Percentiles rank a stretch among this genome's conserved stretches.
Evolutionary conservation across 345 rosid genomes (phyloP).

Genomic region (Melastoma malabathricum): DNA sequence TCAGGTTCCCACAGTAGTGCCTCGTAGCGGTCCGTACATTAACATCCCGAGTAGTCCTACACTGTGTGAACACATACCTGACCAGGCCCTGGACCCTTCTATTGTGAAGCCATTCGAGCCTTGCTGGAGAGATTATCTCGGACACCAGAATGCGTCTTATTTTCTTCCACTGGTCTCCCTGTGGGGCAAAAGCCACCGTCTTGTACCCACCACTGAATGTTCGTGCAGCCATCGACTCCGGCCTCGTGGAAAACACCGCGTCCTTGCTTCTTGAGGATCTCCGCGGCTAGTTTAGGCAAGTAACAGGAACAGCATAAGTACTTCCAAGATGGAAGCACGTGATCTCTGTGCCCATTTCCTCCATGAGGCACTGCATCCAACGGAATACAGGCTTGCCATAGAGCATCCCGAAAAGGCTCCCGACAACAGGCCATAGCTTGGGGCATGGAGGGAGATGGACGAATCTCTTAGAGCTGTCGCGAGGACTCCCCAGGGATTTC

Average conservation of each 20-base stretch:
- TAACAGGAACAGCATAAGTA: conserved; percentile 1
- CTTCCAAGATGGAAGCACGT: conserved; percentile 27
- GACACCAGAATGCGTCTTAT: conserved; percentile 11
- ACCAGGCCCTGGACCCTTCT: conserved; percentile 11
- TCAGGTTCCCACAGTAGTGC: conserved; percentile 35
- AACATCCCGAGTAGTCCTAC: conserved; percentile 8
- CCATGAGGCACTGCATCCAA: conserved; percentile 16
- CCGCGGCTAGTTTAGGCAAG: conserved; percentile 11
- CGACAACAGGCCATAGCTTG: conserved; percentile 25
- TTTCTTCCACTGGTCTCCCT: conserved; percentile 11
- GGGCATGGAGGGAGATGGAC: conserved; percentile 7
- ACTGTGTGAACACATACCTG: conserved; percentile 6
- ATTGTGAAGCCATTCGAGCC: conserved; percentile 3
- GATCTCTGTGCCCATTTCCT: conserved; percentile 15
- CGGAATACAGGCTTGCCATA: conserved; percentile 12
- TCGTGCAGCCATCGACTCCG: conserved; percentile 1
- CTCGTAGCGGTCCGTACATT: conserved; percentile 18
- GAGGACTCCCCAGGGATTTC: neutral
- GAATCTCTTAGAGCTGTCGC: too few species aligned
- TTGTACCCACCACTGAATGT: conserved; percentile 13
- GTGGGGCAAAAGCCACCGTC: neutral
- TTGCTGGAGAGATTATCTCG: conserved; percentile 7
- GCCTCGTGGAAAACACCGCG: conserved; percentile 10
- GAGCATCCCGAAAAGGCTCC: conserved; percentile 15
- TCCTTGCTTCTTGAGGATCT: conserved; percentile 16